Base-by-base conservation (phyloP, 192 early-diverging fungal genomes). In the Gryganskiella cystojenkinii region DNA sequence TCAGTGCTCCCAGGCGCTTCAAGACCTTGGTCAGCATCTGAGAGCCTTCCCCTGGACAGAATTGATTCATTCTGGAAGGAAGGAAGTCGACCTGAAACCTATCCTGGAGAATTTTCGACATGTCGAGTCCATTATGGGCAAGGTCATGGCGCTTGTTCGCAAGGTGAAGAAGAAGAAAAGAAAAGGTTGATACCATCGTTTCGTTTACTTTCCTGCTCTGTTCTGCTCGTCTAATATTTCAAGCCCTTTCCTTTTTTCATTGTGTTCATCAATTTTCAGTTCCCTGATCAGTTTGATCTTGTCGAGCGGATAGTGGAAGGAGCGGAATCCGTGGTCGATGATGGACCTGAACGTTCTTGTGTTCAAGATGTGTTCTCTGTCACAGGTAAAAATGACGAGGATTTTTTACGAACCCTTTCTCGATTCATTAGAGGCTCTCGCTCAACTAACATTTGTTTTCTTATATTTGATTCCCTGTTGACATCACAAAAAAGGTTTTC, bases 211-310 rank as follows among this genome's bases (percentile, higher is more conserved):
- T n/a, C n/a, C n/a, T n/a, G n/a, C n/a, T n/a, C n/a, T n/a, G n/a
- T n/a, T n/a, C n/a, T n/a, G n/a, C n/a, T n/a, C n/a, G n/a, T n/a
- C n/a, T n/a, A n/a, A n/a, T n/a, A n/a, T n/a, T n/a, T n/a, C n/a
- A n/a, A n/a, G n/a, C 4, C 33, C 0, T 25, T 14, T 53, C 6
- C 44, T 42, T 40, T 70, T 15, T 61, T 28, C 9, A 43, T 47
- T 54, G 20, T 53, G 8, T 30, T 4, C 42, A 19, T n/a, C 19
- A 28, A n/a, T n/a, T n/a, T n/a, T n/a, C 25, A 87, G 88, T 80
- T 91, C 42, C 90, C 91, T 14, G 75, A 76, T 37, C 91, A 92
- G 47, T 70, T 83, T 58, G 46, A 72, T 28, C 60, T 90, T 3
- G 88, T 89, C 4, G 81, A 89, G 45, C 54, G 82, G 35, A 55